A percentile compares a stretch with the other conserved stretches of the same genome.
Evolutionary conservation across 2,329 filamentous ascomycete genomes (phyloP).

Genomic region (Hypocrella siamensis): DNA sequence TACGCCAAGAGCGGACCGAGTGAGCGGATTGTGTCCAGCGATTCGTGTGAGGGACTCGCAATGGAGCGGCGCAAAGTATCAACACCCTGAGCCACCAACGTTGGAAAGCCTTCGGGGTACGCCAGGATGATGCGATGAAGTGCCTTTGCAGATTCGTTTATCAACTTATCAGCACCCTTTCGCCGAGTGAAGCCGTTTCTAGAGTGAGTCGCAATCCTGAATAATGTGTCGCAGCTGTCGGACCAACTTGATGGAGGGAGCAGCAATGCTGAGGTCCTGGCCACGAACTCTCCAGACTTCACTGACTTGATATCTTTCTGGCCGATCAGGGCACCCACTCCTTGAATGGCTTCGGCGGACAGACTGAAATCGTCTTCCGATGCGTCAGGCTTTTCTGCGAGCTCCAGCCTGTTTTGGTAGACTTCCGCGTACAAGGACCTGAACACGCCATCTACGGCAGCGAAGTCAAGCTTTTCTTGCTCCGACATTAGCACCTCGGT

Average conservation of each 20-base stretch:
- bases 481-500: conserved; percentile 15
- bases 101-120: conserved; percentile 19
- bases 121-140: conserved; percentile 21
- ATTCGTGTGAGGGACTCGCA: conserved; percentile 7
- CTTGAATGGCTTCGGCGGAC: conserved; percentile 27
- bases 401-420: conserved; percentile 21
- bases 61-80: conserved; percentile 11
- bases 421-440: conserved; percentile 26
- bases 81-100: conserved; percentile 15
- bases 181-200: conserved; percentile 8
- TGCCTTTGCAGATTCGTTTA: conserved; percentile 25
- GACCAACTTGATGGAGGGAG: conserved; percentile 17
- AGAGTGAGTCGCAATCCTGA: conserved; percentile 13
- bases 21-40: conserved; percentile 14
- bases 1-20: conserved; percentile 29
- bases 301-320: conserved; percentile 13
- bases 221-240: conserved; percentile 21
- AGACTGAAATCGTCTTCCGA: conserved; percentile 23
- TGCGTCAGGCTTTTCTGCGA: conserved; percentile 10
- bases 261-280: conserved; percentile 12
- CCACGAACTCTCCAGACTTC: background rate
- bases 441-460: conserved; percentile 19
- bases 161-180: conserved; percentile 16
- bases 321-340: conserved; percentile 27
- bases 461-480: conserved; percentile 22